A percentile compares a stretch with the other conserved stretches of the same genome.
phyloP scores from a whole-genome alignment of 31 red algal genomes.

The Asparagopsis taxiformis region DNA sequence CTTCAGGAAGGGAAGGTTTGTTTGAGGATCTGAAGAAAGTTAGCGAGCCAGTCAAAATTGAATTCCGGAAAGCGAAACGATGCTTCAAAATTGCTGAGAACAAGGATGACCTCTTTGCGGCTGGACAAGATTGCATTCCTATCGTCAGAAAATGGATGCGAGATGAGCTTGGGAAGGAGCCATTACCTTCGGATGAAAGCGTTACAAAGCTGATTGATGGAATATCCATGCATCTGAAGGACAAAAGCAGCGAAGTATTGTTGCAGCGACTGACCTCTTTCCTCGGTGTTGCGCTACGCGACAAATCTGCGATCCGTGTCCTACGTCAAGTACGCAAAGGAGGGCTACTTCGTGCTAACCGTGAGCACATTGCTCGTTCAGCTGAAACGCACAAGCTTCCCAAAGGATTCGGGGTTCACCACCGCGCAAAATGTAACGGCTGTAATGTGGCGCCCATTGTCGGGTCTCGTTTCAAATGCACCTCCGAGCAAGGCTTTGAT shows the following conservation, averaged over 20 bases:
- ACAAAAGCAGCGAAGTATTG: neutral
- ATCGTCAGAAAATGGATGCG: neutral
- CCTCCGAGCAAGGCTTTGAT: neutral
- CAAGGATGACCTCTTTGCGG: neutral
- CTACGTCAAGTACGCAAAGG: neutral
- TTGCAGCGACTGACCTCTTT: neutral
- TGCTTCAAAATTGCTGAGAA: neutral
- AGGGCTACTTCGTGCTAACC: neutral
- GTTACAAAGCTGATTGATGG: neutral
- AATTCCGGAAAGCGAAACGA: neutral
- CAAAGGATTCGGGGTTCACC: neutral
- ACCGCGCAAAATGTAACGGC: neutral
- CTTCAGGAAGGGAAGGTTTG: neutral
- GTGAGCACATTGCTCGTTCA: neutral
- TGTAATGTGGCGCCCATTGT: neutral
- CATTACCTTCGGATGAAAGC: neutral
- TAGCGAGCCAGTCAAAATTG: neutral
- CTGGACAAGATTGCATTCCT: neutral
- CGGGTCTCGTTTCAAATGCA: neutral
- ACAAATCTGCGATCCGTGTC: neutral
- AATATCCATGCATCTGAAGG: neutral
- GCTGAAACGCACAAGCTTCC: neutral
- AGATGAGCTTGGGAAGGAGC: neutral
- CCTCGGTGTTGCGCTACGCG: neutral
- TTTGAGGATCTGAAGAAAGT: neutral